Evolutionary conservation across 345 rosid species (phyloP), one percentile per base, ranked within the genome.

Genomic region (Aquilaria malaccensis): DNA sequence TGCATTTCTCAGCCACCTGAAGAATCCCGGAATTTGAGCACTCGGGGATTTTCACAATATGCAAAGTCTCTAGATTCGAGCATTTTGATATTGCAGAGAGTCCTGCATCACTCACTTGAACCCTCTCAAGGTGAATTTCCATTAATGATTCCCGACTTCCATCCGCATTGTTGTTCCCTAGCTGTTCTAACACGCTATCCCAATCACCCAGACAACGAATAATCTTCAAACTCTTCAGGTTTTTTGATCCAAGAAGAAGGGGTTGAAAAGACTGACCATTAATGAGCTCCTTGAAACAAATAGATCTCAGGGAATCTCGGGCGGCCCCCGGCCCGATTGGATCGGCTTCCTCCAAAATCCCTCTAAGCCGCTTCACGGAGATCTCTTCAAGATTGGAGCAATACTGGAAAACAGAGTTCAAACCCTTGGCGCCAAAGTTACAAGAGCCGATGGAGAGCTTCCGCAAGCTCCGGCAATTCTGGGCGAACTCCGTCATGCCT

Each of bases 41-140:
- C 45, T 93, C 96, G 0, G 85, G 90, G 3, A 84, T 78, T 72
- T 87, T 89, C 55, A 85, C 85, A 13, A 93, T 72, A 65, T 81
- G 91, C 74, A 93, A 70, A 15, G 61, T 85, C 66, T 93, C 96
- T 10, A 93, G 50, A 52, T 78, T 82, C 11, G 78, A 65, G 74
- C 94, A 84, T 60, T 66, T 78, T 0, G 92, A 80, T 37, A 91
- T 67, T 1, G 82, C 90, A 6, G 64, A 59, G n/a, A 91, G 69
- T 13, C 92, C 96, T 9, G 61, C 14, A 66, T 91, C 95, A 63
- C 83, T 84, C 52, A 86, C 81, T 64, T 81, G 96, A 45, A 93
- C 81, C 77, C 85, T 87, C 84, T 91, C 96, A 6, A 91, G 66
- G 61, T 88, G 96, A 74, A 86, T 74, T 60, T 86, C 96, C 15